These are phyloP conservation scores for Aspergillus japonicus DNA, from an alignment of 2,329 filamentous ascomycete genomes.

Conservation along the genomic window DNA sequence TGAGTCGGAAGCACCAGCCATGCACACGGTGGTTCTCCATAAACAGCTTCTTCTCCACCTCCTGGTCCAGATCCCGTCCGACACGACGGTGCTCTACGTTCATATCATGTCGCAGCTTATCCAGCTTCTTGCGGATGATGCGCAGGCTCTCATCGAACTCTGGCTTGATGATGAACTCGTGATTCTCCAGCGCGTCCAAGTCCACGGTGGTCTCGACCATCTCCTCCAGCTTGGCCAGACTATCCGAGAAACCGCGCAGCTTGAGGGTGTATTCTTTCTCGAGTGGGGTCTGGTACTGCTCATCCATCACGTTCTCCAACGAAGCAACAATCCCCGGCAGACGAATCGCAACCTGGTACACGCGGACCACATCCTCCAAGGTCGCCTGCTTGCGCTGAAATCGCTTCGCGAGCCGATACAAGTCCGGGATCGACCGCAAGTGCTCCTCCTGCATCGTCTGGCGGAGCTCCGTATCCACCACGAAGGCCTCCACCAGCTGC, in stretches of 20 bases:
- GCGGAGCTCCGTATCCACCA: conserved; percentile 84
- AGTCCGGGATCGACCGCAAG: conserved; percentile 84
- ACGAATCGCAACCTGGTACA: conserved; percentile 91
- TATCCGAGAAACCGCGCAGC: conserved; percentile 71
- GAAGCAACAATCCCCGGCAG: conserved; percentile 87
- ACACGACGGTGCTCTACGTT: conserved; percentile 74
- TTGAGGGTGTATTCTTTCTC: conserved; percentile 86
- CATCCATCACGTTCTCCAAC: conserved; percentile 92
- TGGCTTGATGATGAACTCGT: conserved; percentile 98
- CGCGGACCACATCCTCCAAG: conserved; percentile 90
- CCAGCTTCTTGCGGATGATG: conserved; percentile 86
- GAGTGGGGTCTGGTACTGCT: conserved; percentile 81
- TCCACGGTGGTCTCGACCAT: conserved; percentile 99
- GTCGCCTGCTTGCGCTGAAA: conserved; percentile 91
- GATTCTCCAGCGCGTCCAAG: conserved; percentile 88
- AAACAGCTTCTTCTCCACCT: conserved; percentile 98
- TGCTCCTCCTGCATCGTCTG: conserved; percentile 98
- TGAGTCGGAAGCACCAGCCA: conserved; percentile 94
- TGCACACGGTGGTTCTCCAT: conserved; percentile 94
- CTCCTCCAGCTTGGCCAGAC: conserved; percentile 82
- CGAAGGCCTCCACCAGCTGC: conserved; percentile 92
- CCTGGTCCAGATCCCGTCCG: conserved; percentile 79
- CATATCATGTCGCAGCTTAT: conserved; percentile 80
- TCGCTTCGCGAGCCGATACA: conserved; percentile 89
- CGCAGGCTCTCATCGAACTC: conserved; percentile 90